A percentile compares a stretch with the other conserved stretches of the same genome.
Evolutionary conservation across 495 filamentous ascomycete species (phyloP).

Genomic region (Penicillium canescens): DNA sequence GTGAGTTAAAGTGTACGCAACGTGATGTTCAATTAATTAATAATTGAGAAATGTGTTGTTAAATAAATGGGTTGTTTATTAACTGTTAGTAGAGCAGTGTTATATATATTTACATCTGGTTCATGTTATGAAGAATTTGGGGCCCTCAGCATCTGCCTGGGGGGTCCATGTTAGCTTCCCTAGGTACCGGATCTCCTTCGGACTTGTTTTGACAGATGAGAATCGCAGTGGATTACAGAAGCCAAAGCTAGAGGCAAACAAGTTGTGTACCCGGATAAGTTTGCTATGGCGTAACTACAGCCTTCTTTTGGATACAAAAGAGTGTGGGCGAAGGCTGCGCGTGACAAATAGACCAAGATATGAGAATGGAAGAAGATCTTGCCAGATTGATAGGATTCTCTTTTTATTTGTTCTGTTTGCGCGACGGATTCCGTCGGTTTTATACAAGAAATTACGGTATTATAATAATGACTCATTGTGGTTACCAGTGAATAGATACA

Average conservation of each 20-base stretch:
- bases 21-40: too few species aligned
- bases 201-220: background rate
- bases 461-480: conserved; percentile 6
- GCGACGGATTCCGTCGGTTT: too few species aligned
- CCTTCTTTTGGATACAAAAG: background rate
- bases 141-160: too few species aligned
- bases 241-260: conserved; percentile 1
- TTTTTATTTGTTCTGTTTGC: conserved; percentile 7
- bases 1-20: too few species aligned
- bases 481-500: conserved; percentile 9
- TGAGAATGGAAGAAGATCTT: conserved; percentile 9
- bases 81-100: too few species aligned
- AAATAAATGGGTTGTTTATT: too few species aligned
- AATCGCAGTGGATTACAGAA: conserved; percentile 3
- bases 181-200: conserved; percentile 1
- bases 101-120: too few species aligned
- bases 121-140: too few species aligned
- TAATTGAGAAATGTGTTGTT: too few species aligned
- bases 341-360: conserved; percentile 6
- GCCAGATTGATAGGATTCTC: conserved; percentile 8
- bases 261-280: background rate
- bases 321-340: conserved; percentile 4
- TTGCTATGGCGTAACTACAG: background rate
- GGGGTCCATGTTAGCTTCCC: conserved; percentile 2
- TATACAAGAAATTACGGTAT: conserved; percentile 7